Conservation (phyloP, 345 rosid genomes). For the Populus euphratica region DNA sequence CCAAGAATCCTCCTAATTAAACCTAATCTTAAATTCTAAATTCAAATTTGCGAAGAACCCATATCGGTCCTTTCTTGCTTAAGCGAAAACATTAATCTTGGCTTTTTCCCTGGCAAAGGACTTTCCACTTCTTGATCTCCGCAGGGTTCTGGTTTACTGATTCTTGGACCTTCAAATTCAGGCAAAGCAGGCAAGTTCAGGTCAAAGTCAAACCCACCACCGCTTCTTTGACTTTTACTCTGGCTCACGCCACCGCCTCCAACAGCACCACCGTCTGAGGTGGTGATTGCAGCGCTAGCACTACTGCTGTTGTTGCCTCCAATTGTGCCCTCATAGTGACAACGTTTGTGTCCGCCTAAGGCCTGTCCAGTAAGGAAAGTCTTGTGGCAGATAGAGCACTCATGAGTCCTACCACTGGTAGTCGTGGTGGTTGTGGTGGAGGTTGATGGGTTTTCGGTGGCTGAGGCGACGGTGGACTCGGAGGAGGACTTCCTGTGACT, state of each 20-base stretch:
- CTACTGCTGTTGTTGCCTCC: slow-evolving; percentile 9
- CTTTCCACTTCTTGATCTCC: slow-evolving; percentile 62
- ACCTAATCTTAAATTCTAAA: background rate
- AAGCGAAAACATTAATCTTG: slow-evolving; percentile 33
- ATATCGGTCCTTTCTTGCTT: slow-evolving; percentile 8
- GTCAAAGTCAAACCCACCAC: slow-evolving; percentile 48
- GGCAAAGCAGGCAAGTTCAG: slow-evolving; percentile 80
- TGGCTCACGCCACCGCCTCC: slow-evolving; percentile 27
- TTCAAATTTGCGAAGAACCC: slow-evolving; percentile 3
- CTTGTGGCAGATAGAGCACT: slow-evolving; percentile 91
- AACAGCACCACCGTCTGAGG: slow-evolving; percentile 12
- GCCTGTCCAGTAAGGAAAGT: slow-evolving; percentile 92
- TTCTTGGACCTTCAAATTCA: slow-evolving; percentile 30
- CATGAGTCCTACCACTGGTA: slow-evolving; percentile 55
- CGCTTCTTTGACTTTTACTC: slow-evolving; percentile 45
- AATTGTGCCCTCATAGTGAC: slow-evolving; percentile 82
- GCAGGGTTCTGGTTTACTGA: background rate
- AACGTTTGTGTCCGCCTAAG: slow-evolving; percentile 91
- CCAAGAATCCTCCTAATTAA: background rate
- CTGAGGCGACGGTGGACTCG: slow-evolving; percentile 5
- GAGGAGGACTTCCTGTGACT: slow-evolving; percentile 65
- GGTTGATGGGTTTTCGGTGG: slow-evolving; percentile 2
- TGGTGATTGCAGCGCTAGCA: slow-evolving; percentile 3
- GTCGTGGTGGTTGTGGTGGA: slow-evolving; percentile 15
- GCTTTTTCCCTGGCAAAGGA: slow-evolving; percentile 67